A percentile compares a stretch with the other conserved stretches of the same genome.
These are phyloP conservation scores for Hysterangium stoloniferum DNA, from an alignment of 768 basidiomycete species.

Conservation along the genomic window DNA sequence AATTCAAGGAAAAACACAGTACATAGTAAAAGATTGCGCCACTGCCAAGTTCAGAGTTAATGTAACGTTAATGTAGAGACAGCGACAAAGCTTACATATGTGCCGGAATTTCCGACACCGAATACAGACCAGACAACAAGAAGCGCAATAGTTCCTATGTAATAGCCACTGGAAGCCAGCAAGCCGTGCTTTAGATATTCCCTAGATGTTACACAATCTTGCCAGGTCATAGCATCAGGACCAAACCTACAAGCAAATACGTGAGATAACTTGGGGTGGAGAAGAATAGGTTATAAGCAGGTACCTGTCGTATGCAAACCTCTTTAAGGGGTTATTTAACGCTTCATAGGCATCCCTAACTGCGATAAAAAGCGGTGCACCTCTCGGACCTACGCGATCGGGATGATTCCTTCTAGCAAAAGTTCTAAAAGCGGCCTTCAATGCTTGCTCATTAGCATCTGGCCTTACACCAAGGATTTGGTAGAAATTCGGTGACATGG, in stretches of 20 bases:
- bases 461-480: constrained; percentile 59
- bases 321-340: constrained; percentile 62
- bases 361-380: constrained; percentile 59
- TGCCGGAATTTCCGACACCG: constrained; percentile 48
- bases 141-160: constrained; percentile 48
- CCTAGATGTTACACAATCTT: constrained; percentile 52
- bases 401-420: constrained; percentile 75
- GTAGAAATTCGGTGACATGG: constrained; percentile 68
- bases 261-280: constrained; percentile 1
- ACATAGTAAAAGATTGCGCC: constrained; percentile 74
- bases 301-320: constrained; percentile 84
- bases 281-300: constrained; percentile 17
- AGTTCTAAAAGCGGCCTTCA: constrained; percentile 66
- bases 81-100: constrained; percentile 46
- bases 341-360: constrained; percentile 73
- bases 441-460: constrained; percentile 52
- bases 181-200: constrained; percentile 68
- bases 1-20: constrained; percentile 55
- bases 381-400: constrained; percentile 52
- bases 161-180: constrained; percentile 53
- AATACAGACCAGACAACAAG: constrained; percentile 60
- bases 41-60: constrained; percentile 35
- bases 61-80: constrained; percentile 10
- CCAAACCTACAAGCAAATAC: constrained; percentile 77
- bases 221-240: constrained; percentile 62